phyloP scores from a whole-genome alignment of 2,329 filamentous ascomycete species.

The Leptoxyphium fumago region DNA sequence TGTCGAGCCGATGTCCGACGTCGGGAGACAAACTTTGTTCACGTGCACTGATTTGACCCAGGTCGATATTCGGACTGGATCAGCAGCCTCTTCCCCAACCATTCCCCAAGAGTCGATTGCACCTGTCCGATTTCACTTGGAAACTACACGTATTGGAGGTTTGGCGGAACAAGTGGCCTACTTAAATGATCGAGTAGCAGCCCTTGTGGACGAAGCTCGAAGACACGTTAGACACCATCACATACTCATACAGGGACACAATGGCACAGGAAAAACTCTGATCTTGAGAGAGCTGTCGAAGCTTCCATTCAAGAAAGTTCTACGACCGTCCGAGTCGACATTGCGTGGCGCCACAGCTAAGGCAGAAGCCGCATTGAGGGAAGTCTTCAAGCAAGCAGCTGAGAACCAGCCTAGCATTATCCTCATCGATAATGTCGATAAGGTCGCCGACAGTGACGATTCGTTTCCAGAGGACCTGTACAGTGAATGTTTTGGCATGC shows the following conservation, averaged over 20 bases:
- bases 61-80: constrained; percentile 12
- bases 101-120: background rate
- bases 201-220: constrained; percentile 14
- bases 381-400: constrained; percentile 54
- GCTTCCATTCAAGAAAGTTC: constrained; percentile 55
- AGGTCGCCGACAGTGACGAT: constrained; percentile 46
- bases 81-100: background rate
- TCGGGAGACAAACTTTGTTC: constrained; percentile 2
- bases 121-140: constrained; percentile 4
- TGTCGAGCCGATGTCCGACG: constrained; percentile 29
- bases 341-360: constrained; percentile 26
- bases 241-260: constrained; percentile 64
- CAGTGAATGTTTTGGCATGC: constrained; percentile 39
- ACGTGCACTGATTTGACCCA: constrained; percentile 11
- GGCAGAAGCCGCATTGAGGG: constrained; percentile 40
- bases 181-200: constrained; percentile 50
- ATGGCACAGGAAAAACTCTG: constrained; percentile 72
- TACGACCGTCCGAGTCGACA: constrained; percentile 39
- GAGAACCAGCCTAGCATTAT: constrained; percentile 61
- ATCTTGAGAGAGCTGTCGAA: constrained; percentile 52
- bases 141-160: constrained; percentile 47
- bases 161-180: constrained; percentile 47
- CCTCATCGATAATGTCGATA: constrained; percentile 63
- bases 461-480: constrained; percentile 28
- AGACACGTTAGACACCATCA: constrained; percentile 24